Evolutionary conservation across 2,329 filamentous ascomycete species (phyloP), one percentile per base, ranked within the genome.

Genomic region (Fusarium sp.): DNA sequence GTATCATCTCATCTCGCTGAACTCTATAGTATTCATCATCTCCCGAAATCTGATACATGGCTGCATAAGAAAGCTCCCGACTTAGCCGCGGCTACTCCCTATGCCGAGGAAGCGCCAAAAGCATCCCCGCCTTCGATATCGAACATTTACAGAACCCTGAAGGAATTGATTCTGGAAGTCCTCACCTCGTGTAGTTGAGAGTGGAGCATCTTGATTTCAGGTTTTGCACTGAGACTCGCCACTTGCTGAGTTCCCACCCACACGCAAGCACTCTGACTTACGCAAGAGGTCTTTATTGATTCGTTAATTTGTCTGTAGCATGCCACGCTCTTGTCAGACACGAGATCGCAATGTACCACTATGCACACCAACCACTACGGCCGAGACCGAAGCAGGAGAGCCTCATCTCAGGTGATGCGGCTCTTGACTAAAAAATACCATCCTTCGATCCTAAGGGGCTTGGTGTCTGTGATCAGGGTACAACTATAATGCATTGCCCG

Each of bases 401-500:
- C 59, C 58, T 62, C 63, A 68, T 47, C 37, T 39, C n/a, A 64
- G 36, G 41, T 49, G 56, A 58, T 68, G 67, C 67, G 58, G 58
- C 66, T 56, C 53, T 67, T 51, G 51, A 58, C 51, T 35, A 61
- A 53, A 50, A 53, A 53, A 42, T 39, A 39, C 36, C 13, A 11
- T 10, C 11, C 29, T 47, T 48, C 27, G 25, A 21, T 21, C 31
- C 18, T 49, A 54, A 55, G 45, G 43, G 48, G 51, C 45, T 43
- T 58, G 57, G 51, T 54, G 53, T 56, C 23, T 45, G 23, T 47
- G 41, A 39, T 53, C 42, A 58, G 47, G 40, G 39, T 53, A n/a
- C 47, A 43, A 46, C 63, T 63, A 54, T 66, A 70, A 70, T 60
- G 43, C 55, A 68, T 55, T 55, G 45, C 52, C 53, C 50, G 68